A percentile compares a stretch with the other conserved stretches of the same genome.
phyloP scores from a whole-genome alignment of 305 asterid genomes.

The Solanum hybrid region DNA sequence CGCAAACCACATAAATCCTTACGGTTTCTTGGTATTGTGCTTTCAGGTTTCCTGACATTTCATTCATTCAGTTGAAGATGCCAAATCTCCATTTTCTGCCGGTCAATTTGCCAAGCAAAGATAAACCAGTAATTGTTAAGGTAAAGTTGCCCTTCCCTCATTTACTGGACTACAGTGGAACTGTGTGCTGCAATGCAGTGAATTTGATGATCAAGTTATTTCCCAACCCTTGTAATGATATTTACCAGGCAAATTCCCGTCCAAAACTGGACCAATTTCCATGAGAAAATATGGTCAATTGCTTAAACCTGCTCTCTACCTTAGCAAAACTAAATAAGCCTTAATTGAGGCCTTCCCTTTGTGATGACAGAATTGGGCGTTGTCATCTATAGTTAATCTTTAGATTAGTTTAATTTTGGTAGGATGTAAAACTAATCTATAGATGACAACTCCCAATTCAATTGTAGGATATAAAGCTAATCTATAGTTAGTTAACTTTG shows the following conservation, averaged over 20 bases:
- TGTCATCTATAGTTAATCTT: neutral
- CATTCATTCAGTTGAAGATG: conserved; percentile 64
- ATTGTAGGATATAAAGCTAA: neutral
- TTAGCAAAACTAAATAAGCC: neutral
- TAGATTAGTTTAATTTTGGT: neutral
- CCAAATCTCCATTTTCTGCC: conserved; percentile 95
- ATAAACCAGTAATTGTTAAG: conserved; percentile 63
- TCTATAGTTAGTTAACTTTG: neutral
- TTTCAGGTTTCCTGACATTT: conserved; percentile 75
- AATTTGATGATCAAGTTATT: neutral
- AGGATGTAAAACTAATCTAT: neutral
- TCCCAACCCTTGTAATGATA: neutral
- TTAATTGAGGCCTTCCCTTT: neutral
- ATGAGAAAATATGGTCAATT: neutral
- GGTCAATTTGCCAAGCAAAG: conserved; percentile 78
- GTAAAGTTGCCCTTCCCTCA: conserved; percentile 23
- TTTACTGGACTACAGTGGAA: neutral
- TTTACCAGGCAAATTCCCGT: neutral
- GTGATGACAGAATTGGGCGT: neutral
- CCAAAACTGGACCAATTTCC: neutral
- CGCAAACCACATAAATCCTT: neutral
- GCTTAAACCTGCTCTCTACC: neutral
- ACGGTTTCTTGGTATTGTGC: conserved; percentile 9
- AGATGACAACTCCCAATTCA: neutral
- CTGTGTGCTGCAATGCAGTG: neutral